phyloP scores from a whole-genome alignment of 495 filamentous ascomycete species.

The Hypoxylon rickii region DNA sequence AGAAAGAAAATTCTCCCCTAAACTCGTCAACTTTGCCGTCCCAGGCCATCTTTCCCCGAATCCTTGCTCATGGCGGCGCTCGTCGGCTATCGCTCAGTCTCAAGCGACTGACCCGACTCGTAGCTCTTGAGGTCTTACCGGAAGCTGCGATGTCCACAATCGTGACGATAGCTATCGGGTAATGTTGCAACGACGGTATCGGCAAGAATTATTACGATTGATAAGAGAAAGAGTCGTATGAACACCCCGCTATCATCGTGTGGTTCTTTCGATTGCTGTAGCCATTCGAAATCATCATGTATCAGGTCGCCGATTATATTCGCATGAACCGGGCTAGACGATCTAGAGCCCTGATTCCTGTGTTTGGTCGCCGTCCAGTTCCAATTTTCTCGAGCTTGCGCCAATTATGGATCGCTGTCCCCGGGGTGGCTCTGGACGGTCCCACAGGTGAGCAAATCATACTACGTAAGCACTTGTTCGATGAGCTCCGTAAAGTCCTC shows the following conservation, averaged over 20 bases:
- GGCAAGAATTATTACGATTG: not conserved
- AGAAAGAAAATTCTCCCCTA: not conserved
- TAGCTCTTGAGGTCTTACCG: not conserved
- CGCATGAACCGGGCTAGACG: conserved; percentile 2
- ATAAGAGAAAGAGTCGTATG: not conserved
- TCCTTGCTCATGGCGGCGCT: not conserved
- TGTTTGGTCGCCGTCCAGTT: conserved; percentile 2
- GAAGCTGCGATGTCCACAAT: not conserved
- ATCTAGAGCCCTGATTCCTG: not conserved
- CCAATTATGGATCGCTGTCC: no score
- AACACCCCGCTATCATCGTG: conserved; percentile 5
- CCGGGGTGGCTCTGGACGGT: no score
- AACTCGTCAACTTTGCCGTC: conserved; percentile 8
- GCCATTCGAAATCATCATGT: no score
- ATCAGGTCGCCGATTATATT: conserved; percentile 31
- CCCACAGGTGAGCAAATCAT: not conserved
- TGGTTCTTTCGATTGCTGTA: not conserved
- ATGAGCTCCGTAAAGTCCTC: conserved; percentile 14
- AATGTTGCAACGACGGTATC: conserved; percentile 1
- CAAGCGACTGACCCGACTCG: no score
- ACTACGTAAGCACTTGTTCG: conserved; percentile 5
- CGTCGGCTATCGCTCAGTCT: no score
- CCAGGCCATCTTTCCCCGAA: not conserved
- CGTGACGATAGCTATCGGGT: not conserved
- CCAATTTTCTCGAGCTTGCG: not conserved